Evolutionary conservation across 2,329 filamentous ascomycete species (phyloP).

Genomic region (Phialophora chinensis): DNA sequence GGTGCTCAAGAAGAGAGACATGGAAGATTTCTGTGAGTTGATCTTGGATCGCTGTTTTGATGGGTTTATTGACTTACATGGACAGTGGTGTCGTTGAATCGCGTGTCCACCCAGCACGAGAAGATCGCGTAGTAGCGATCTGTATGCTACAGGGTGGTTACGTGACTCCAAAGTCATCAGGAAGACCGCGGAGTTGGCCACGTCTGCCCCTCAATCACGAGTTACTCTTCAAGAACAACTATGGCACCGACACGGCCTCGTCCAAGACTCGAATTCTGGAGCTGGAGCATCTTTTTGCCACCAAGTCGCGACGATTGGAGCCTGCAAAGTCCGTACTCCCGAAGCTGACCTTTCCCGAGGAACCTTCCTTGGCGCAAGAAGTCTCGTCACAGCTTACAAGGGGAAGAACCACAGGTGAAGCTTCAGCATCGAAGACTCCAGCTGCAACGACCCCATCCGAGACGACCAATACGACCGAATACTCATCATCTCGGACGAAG

Average conservation of each 20-base stretch:
- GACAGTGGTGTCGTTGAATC: slow-evolving; percentile 85
- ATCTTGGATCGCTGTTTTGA: slow-evolving; percentile 7
- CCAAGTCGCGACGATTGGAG: neutral
- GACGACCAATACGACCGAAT: neutral
- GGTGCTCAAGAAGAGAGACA: slow-evolving; percentile 79
- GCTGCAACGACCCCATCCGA: neutral
- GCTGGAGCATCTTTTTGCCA: slow-evolving; percentile 7
- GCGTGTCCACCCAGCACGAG: slow-evolving; percentile 90
- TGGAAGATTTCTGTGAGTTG: slow-evolving; percentile 85
- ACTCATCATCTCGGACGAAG: neutral
- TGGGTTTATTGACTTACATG: slow-evolving; percentile 49
- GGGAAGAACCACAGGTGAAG: neutral
- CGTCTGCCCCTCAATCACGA: slow-evolving; percentile 23
- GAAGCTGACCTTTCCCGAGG: slow-evolving; percentile 8
- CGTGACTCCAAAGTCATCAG: slow-evolving; percentile 16
- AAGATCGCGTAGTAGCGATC: slow-evolving; percentile 69
- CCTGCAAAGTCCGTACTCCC: slow-evolving; percentile 6
- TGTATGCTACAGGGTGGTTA: slow-evolving; percentile 27
- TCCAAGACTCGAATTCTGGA: slow-evolving; percentile 5
- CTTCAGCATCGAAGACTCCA: neutral
- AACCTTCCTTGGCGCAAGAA: slow-evolving; percentile 18
- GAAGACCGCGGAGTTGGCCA: slow-evolving; percentile 21
- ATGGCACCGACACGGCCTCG: slow-evolving; percentile 11
- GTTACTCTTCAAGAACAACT: slow-evolving; percentile 10
- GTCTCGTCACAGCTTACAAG: slow-evolving; percentile 2